These are phyloP conservation scores for Phaffia tasmanica DNA, from an alignment of 768 basidiomycete genomes.

Conservation along the genomic window DNA sequence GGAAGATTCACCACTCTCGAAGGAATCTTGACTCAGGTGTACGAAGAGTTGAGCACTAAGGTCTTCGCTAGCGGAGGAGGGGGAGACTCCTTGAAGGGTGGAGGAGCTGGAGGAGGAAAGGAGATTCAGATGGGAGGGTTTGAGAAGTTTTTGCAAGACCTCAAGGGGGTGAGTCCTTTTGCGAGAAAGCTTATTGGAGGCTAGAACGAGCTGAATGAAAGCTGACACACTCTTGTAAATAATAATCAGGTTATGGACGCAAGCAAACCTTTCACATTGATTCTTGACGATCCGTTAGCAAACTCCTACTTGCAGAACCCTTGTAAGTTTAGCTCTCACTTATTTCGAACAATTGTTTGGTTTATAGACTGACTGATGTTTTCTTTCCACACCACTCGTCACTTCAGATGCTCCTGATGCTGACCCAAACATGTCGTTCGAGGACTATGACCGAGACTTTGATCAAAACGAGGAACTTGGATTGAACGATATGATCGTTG, in stretches of 20 bases:
- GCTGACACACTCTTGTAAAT: background rate
- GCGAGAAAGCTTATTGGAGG: background rate
- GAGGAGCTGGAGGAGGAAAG: slow-evolving; percentile 52
- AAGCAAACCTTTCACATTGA: slow-evolving; percentile 70
- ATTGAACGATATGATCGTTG: slow-evolving; percentile 43
- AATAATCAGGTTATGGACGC: slow-evolving; percentile 58
- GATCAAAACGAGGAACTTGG: slow-evolving; percentile 93
- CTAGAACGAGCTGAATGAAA: background rate
- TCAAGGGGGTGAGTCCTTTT: slow-evolving; percentile 31
- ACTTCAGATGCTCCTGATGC: slow-evolving; percentile 69
- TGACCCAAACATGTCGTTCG: slow-evolving; percentile 82
- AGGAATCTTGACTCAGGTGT: slow-evolving; percentile 84
- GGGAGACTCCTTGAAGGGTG: slow-evolving; percentile 31
- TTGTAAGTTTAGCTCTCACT: slow-evolving; percentile 35
- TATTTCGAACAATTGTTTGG: background rate
- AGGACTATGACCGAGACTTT: slow-evolving; percentile 69
- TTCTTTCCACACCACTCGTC: background rate
- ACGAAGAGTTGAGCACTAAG: slow-evolving; percentile 87
- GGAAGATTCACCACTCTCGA: slow-evolving; percentile 96
- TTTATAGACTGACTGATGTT: no score
- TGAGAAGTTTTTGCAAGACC: slow-evolving; percentile 55
- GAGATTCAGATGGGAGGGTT: slow-evolving; percentile 59
- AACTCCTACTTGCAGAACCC: slow-evolving; percentile 93
- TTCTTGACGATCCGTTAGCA: slow-evolving; percentile 87
- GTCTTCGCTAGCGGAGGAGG: slow-evolving; percentile 58